Evolutionary conservation across 2,329 filamentous ascomycete species (phyloP), one percentile per base, ranked within the genome.

Genomic region (Fusarium napiforme): DNA sequence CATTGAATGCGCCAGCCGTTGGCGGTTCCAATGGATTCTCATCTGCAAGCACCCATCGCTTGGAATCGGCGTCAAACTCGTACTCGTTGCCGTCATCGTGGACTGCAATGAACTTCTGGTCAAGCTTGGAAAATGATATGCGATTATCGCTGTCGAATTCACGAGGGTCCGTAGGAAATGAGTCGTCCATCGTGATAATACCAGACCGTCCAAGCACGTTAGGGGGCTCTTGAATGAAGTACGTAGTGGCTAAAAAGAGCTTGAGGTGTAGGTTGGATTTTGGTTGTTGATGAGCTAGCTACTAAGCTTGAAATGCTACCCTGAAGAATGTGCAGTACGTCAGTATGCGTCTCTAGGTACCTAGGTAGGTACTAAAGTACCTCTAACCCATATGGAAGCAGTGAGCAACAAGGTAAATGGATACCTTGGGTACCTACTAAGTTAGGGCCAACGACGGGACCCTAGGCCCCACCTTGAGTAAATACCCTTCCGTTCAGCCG

Each of bases 11-110:
- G 42, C 81, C 86, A 88, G 78, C 74, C 8, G 75, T 74, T 49
- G 81, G 86, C 88, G 79, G 66, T 12, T 77, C 74, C 53, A 79
- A 71, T 36, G 82, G 78, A 56, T 83, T 83, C 34, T 87, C 84
- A n/a, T 85, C 85, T 19, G 89, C 86, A 75, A 91, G 92, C 60
- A 94, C 87, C 95, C 95, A 98, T 82, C 90, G 89, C 83, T 90
- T 91, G 75, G 91, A 83, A 57, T 86, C 87, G 56, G 88, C 83
- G 82, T 97, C 91, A 84, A 92, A 98, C 81, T 95, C 93, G 84
- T 92, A 97, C 81, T 97, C 95, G 69, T 90, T 89, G 59, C 94
- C 94, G 79, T 96, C 91, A 53, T 95, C 93, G 64, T 93, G 92
- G 70, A 97, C 95, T 12, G 96, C 90, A 60, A 96, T 89, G 84